Evolutionary conservation across 257 asterid species (phyloP), one percentile per base, ranked within the genome.

Genomic region (Plantago major): DNA sequence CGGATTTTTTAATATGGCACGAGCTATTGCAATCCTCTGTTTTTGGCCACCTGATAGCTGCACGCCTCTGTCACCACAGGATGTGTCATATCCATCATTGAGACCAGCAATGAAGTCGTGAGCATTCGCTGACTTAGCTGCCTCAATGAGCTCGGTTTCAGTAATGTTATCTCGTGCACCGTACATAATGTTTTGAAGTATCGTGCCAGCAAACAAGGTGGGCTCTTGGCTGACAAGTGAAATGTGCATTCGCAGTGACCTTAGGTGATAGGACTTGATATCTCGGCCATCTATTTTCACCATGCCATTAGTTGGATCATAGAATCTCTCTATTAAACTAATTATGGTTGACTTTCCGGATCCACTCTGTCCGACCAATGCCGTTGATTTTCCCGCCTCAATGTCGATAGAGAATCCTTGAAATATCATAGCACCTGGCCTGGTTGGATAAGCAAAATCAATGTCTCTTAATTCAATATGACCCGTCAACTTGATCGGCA

Each of bases 151-250:
- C 71, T 83, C 90, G 0, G 78, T 62, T 49, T 80, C 90, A 1
- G 42, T 71, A 10, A 64, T 40, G 10, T 62, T 66, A 37, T 60
- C 78, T 0, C 77, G 67, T n/a, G 78, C 76, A 43, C 87, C 90
- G 40, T 78, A 80, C 1, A 55, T 38, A 0, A 83, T 78, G 63
- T 83, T 83, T 52, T 83, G 61, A 0, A 77, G 68, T 47, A 83
- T 66, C 40, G 83, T 80, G 19, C 84, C 87, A 0, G 82, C 80
- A 55, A 80, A 80, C 44, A 83, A 65, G 3, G 78, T 73, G 1
- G 89, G 90, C 58, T 83, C 90, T 67, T 83, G 85, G 65, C 87
- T 78, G 9, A 83, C 90, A 7, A 83, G 85, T 16, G 87, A 83
- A 44, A 80, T 74, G 65, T 78, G 77, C 62, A 80, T 74, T 64